Conservation (phyloP, 805 yeast genomes). For the Phaffomyces antillensis region DNA sequence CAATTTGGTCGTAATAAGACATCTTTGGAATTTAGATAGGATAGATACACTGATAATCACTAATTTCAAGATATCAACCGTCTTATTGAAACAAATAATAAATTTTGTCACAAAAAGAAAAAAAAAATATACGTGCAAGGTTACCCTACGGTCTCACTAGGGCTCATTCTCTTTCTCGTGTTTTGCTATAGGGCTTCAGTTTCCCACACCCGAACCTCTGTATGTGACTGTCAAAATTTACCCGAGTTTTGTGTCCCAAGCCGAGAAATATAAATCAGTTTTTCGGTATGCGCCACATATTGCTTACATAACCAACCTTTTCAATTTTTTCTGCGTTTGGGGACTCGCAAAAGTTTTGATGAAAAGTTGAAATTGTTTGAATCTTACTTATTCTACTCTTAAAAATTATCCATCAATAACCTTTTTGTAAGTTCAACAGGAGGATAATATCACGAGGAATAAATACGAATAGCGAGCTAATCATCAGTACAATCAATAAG, state of each 20-base stretch:
- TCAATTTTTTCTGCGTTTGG: background rate
- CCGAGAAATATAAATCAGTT: no score
- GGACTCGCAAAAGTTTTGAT: slow-evolving; percentile 1
- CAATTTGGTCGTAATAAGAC: slow-evolving; percentile 83
- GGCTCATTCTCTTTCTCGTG: background rate
- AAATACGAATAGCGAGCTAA: background rate
- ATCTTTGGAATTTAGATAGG: slow-evolving; percentile 22
- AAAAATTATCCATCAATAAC: slow-evolving; percentile 7
- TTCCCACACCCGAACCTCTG: no score
- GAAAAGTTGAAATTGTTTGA: slow-evolving; percentile 7
- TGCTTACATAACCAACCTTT: background rate
- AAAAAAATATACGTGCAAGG: background rate
- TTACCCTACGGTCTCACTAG: background rate
- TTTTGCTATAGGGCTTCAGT: background rate
- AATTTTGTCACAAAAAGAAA: background rate
- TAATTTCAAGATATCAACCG: no score
- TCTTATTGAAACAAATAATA: no score
- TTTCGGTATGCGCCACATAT: background rate
- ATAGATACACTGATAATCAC: no score
- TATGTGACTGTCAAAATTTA: background rate
- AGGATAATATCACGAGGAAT: background rate
- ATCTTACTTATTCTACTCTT: slow-evolving; percentile 4
- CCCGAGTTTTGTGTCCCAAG: background rate
- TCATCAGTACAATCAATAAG: background rate
- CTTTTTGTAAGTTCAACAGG: slow-evolving; percentile 6